phyloP scores from a whole-genome alignment of 768 basidiomycete genomes.

The Filobasidium wieringae region DNA sequence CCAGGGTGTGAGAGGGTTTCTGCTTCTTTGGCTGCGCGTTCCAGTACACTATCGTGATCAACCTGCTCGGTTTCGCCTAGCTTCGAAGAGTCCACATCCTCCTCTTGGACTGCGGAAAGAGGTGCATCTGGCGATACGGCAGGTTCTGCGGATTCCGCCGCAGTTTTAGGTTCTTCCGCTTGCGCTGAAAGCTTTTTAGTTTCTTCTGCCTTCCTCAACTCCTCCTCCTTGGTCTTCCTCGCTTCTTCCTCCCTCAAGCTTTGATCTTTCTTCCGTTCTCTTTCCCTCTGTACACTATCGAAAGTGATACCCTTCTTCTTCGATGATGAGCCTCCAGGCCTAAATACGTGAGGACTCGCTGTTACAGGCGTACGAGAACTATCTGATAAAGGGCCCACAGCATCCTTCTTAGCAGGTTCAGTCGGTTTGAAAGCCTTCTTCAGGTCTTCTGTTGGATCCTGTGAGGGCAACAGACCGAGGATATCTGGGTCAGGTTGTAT shows the following conservation, averaged over 20 bases:
- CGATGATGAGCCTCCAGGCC: not conserved
- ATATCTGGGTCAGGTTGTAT: not conserved
- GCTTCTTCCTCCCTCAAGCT: not conserved
- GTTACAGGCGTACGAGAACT: too few species aligned
- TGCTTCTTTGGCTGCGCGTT: not conserved
- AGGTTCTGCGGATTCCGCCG: too few species aligned
- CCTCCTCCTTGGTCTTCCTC: not conserved
- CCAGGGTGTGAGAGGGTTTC: not conserved
- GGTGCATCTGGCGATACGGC: not conserved
- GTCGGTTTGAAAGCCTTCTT: slow-evolving; percentile 6
- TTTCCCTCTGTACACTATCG: slow-evolving; percentile 1
- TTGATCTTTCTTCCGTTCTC: not conserved
- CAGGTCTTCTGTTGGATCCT: not conserved
- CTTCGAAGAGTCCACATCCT: too few species aligned
- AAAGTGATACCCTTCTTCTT: slow-evolving; percentile 2
- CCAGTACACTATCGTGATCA: not conserved
- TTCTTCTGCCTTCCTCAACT: not conserved
- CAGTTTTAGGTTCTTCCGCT: too few species aligned
- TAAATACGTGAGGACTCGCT: not conserved
- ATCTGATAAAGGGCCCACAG: too few species aligned
- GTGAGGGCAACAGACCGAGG: not conserved
- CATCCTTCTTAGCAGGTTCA: not conserved
- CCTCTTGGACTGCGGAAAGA: not conserved
- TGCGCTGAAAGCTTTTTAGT: not conserved
- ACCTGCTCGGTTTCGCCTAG: too few species aligned